Conservation (phyloP, 2,329 filamentous ascomycete species). For the Aureobasidium sp. region DNA sequence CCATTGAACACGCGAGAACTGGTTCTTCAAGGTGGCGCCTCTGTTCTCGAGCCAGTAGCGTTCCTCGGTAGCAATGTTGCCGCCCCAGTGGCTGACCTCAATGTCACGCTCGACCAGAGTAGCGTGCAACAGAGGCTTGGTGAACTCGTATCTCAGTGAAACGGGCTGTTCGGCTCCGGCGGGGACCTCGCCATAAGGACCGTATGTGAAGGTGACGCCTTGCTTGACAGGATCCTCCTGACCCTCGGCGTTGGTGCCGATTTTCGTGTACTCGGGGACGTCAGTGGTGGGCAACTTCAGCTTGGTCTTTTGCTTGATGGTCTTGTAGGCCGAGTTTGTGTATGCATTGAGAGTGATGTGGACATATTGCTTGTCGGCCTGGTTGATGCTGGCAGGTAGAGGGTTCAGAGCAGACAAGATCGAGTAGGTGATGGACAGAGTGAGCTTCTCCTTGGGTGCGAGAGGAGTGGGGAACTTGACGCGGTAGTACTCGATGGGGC, state of each 20-base stretch:
- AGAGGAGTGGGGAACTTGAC: constrained; percentile 73
- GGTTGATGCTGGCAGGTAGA: constrained; percentile 73
- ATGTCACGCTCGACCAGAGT: constrained; percentile 78
- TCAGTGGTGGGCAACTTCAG: constrained; percentile 75
- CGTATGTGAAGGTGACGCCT: constrained; percentile 81
- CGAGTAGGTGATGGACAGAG: constrained; percentile 79
- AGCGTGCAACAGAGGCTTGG: constrained; percentile 78
- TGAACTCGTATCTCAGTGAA: constrained; percentile 87
- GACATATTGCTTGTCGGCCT: constrained; percentile 81
- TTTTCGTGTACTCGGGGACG: constrained; percentile 75
- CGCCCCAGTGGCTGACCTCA: constrained; percentile 96
- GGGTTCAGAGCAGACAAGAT: constrained; percentile 71
- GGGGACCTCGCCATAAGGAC: constrained; percentile 76
- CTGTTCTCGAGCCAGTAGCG: constrained; percentile 82
- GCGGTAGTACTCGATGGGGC: constrained; percentile 64
- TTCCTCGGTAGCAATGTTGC: constrained; percentile 92
- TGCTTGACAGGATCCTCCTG: constrained; percentile 70
- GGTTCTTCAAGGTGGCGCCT: constrained; percentile 61
- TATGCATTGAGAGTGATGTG: constrained; percentile 82
- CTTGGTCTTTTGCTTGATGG: constrained; percentile 93
- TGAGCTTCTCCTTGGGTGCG: constrained; percentile 69
- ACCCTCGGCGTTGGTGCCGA: constrained; percentile 48
- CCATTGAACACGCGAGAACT: constrained; percentile 45
- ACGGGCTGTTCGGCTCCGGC: constrained; percentile 68
- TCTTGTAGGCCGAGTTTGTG: constrained; percentile 73